A percentile compares a stretch with the other conserved stretches of the same genome.
These are phyloP conservation scores for Lizonia empirigonia DNA, from an alignment of 2,329 filamentous ascomycete species.

Conservation along the genomic window DNA sequence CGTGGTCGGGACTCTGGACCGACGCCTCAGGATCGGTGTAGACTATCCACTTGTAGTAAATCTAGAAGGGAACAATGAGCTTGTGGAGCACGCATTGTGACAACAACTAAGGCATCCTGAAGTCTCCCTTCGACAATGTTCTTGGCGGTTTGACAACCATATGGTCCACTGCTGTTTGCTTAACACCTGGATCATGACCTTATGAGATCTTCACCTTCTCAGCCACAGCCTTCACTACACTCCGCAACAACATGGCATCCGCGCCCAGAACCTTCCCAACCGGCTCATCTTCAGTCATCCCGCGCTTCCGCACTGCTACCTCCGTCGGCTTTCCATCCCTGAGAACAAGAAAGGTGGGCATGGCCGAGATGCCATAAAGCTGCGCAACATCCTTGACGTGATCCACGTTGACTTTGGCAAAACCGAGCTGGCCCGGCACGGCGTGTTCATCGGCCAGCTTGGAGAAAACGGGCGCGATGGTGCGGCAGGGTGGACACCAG, in stretches of 20 bases:
- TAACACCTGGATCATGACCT: too few relatives aligned
- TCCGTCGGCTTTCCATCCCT: conserved; percentile 19
- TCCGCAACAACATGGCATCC: conserved; percentile 15
- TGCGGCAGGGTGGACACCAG: conserved; percentile 62
- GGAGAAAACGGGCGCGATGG: conserved; percentile 57
- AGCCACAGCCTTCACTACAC: conserved; percentile 14
- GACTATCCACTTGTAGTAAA: too few relatives aligned
- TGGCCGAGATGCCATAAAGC: conserved; percentile 54
- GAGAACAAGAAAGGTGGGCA: conserved; percentile 34
- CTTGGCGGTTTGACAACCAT: too few relatives aligned
- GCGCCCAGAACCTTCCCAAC: conserved; percentile 10
- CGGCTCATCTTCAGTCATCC: background rate
- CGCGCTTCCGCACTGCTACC: conserved; percentile 20
- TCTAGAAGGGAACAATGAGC: too few relatives aligned
- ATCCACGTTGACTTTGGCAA: conserved; percentile 61
- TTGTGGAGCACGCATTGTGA: too few relatives aligned
- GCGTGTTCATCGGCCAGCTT: conserved; percentile 56
- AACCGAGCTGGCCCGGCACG: conserved; percentile 52
- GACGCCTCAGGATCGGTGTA: too few relatives aligned
- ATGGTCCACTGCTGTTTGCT: too few relatives aligned
- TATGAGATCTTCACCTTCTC: conserved; percentile 4
- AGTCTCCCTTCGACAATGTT: too few relatives aligned
- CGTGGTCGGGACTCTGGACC: too few relatives aligned
- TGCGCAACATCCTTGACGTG: conserved; percentile 53
- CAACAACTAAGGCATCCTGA: too few relatives aligned